These are phyloP conservation scores for Mucor sp. DNA, from an alignment of 371 early-diverging fungal species.

Conservation along the genomic window DNA sequence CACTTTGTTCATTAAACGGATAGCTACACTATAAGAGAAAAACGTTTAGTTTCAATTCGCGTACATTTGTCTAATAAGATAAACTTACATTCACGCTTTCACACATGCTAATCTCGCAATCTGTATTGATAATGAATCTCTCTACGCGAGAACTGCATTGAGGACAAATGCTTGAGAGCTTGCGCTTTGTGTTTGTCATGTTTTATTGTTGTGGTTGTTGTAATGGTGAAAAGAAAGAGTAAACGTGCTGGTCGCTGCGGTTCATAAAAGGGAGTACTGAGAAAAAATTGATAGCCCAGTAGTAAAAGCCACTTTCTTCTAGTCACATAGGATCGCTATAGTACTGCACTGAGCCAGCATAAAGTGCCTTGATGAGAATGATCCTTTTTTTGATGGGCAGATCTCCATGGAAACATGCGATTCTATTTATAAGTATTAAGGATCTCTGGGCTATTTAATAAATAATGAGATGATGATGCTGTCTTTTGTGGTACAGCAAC, in stretches of 20 bases:
- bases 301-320: background rate
- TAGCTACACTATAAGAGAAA: conserved; percentile 7
- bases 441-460: background rate
- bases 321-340: background rate
- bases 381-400: background rate
- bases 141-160: conserved; percentile 4
- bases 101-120: conserved; percentile 4
- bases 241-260: background rate
- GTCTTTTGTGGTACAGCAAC: background rate
- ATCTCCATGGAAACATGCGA: background rate
- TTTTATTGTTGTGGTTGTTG: background rate
- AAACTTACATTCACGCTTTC: conserved; percentile 6
- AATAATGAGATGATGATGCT: background rate
- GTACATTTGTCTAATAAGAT: background rate
- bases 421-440: background rate
- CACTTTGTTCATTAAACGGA: conserved; percentile 10
- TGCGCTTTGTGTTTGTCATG: conserved; percentile 6
- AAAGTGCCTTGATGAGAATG: background rate
- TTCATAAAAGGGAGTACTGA: background rate
- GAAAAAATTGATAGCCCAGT: background rate
- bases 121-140: background rate
- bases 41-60: background rate
- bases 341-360: background rate
- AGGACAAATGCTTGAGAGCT: background rate
- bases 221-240: background rate